phyloP scores from a whole-genome alignment of 2,329 filamentous ascomycete species.

The Venturia pyrina region DNA sequence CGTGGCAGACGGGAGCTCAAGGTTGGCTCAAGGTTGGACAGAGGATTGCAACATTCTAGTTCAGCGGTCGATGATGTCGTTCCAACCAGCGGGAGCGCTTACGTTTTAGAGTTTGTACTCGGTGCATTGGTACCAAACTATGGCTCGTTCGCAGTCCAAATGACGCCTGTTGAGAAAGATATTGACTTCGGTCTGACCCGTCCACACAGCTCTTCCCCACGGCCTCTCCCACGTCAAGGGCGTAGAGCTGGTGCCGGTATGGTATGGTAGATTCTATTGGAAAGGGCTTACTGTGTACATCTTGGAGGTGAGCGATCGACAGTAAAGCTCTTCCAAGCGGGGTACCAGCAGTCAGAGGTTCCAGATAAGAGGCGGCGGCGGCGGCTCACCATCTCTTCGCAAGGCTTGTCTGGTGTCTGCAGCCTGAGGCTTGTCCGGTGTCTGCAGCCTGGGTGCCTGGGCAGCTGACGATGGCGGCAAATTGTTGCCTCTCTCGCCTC shows the following conservation, averaged over 20 bases:
- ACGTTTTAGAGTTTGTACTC: neutral
- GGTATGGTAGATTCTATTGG: neutral
- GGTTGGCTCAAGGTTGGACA: neutral
- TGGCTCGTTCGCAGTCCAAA: neutral
- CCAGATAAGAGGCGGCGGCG: slow-evolving; percentile 3
- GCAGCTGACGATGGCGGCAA: neutral
- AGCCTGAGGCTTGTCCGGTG: neutral
- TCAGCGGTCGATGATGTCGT: slow-evolving; percentile 1
- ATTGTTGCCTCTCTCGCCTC: neutral
- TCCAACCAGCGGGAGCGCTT: neutral
- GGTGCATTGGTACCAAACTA: neutral
- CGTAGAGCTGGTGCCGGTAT: too few relatives aligned
- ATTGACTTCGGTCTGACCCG: neutral
- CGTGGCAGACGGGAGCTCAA: too few relatives aligned
- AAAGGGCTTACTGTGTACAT: neutral
- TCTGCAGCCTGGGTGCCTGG: neutral
- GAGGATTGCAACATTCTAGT: neutral
- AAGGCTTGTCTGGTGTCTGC: too few relatives aligned
- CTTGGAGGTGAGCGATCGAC: neutral
- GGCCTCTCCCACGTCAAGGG: neutral
- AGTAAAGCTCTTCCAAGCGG: neutral
- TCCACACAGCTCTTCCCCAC: neutral
- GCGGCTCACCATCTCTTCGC: neutral
- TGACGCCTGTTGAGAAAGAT: neutral
- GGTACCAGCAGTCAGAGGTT: neutral